A percentile compares a stretch with the other conserved stretches of the same genome.
phyloP scores from a whole-genome alignment of 108 stramenopile species.

The Skeletonema potamos region DNA sequence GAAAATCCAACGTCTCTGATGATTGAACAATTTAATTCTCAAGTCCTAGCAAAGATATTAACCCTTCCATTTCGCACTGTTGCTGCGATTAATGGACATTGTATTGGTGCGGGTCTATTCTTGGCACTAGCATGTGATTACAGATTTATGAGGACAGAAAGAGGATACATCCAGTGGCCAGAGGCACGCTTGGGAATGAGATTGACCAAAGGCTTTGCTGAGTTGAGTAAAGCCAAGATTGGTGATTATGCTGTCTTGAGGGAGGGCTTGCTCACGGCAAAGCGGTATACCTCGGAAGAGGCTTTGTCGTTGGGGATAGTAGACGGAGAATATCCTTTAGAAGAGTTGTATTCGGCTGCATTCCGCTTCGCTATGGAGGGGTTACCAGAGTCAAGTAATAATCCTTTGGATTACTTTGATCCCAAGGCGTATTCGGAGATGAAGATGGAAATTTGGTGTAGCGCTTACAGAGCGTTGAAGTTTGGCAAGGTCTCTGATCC shows the following conservation, averaged over 20 bases:
- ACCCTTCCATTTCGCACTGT: slow-evolving; percentile 56
- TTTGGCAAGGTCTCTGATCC: slow-evolving; percentile 34
- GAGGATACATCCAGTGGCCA: slow-evolving; percentile 61
- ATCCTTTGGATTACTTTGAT: slow-evolving; percentile 46
- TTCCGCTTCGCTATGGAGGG: slow-evolving; percentile 41
- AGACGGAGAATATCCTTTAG: slow-evolving; percentile 39
- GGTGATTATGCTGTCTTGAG: slow-evolving; percentile 23
- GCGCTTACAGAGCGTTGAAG: slow-evolving; percentile 55
- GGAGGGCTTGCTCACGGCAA: slow-evolving; percentile 50
- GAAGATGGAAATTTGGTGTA: slow-evolving; percentile 58
- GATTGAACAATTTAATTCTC: slow-evolving; percentile 43
- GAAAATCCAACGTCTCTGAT: slow-evolving; percentile 15
- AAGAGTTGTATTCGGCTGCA: slow-evolving; percentile 22
- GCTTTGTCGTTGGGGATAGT: slow-evolving; percentile 42
- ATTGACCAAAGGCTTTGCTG: slow-evolving; percentile 65
- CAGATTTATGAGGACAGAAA: slow-evolving; percentile 59
- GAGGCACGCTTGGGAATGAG: slow-evolving; percentile 61
- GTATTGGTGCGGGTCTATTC: slow-evolving; percentile 67
- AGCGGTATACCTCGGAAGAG: slow-evolving; percentile 39
- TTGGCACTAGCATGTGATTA: slow-evolving; percentile 64
- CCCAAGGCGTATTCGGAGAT: slow-evolving; percentile 41
- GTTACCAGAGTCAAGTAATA: slow-evolving; percentile 29
- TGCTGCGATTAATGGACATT: slow-evolving; percentile 71
- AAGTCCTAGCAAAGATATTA: slow-evolving; percentile 52
- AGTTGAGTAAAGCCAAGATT: slow-evolving; percentile 65